Conservation (phyloP, 305 asterid genomes). For the Salvia sclarea region DNA sequence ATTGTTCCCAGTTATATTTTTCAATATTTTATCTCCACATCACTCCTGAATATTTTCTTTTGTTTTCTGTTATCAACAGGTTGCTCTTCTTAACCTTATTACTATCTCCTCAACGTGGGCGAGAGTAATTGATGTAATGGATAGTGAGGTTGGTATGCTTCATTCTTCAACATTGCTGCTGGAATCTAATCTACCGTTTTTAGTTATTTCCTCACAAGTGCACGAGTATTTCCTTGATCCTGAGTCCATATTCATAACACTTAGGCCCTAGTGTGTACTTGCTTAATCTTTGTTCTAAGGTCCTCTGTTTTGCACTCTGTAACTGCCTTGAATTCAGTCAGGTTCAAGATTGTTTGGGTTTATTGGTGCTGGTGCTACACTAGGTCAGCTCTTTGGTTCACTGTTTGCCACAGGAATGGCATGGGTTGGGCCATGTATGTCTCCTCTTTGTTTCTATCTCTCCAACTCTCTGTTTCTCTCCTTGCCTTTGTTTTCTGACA, state of each 20-base stretch:
- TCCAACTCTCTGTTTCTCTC: conserved; percentile 6
- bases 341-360: conserved; percentile 99
- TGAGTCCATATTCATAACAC: not conserved
- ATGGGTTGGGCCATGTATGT: conserved; percentile 96
- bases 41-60: conserved; percentile 14
- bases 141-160: conserved; percentile 73
- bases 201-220: conserved; percentile 20
- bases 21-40: conserved; percentile 7
- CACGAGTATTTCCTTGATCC: not conserved
- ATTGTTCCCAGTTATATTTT: not conserved
- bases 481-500: conserved; percentile 22
- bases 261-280: conserved; percentile 19
- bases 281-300: conserved; percentile 27
- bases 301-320: conserved; percentile 36
- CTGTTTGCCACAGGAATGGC: conserved; percentile 92
- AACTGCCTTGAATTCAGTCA: conserved; percentile 75
- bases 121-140: conserved; percentile 94
- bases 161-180: conserved; percentile 33
- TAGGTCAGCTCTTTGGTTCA: conserved; percentile 95
- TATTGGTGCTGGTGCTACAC: conserved; percentile 98
- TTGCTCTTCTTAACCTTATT: conserved; percentile 92
- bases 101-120: conserved; percentile 99
- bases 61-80: conserved; percentile 47
- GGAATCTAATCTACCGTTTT: conserved; percentile 18
- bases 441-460: conserved; percentile 18